These are phyloP conservation scores for Penicillium crustosum DNA, from an alignment of 2,329 filamentous ascomycete species.

Conservation along the genomic window DNA sequence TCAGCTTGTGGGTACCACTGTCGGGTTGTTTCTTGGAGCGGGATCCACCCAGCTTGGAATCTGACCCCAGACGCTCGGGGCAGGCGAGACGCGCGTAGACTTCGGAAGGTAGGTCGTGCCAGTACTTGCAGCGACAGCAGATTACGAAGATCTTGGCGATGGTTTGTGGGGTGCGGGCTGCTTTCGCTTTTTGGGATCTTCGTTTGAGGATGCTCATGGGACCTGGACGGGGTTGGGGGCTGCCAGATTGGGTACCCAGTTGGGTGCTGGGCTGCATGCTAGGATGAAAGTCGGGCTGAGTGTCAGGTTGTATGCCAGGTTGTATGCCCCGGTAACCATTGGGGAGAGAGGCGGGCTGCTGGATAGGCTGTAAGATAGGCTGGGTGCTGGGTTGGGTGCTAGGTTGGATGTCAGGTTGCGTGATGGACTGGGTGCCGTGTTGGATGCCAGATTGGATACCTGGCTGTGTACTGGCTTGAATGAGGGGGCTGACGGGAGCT, in stretches of 20 bases:
- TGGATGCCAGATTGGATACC: not conserved
- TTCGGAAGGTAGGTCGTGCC: constrained; percentile 45
- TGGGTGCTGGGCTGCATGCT: not conserved
- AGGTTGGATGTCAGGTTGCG: no score
- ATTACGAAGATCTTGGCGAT: constrained; percentile 45
- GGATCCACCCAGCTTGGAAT: constrained; percentile 5
- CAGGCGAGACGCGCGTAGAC: constrained; percentile 39
- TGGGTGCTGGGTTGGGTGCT: not conserved
- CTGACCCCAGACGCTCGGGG: constrained; percentile 20
- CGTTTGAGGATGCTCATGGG: constrained; percentile 10
- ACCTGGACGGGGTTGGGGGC: constrained; percentile 6
- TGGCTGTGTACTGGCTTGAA: not conserved
- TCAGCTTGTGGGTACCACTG: not conserved
- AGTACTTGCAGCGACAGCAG: constrained; percentile 45
- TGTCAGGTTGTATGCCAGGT: not conserved
- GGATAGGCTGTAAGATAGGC: no score
- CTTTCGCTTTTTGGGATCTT: constrained; percentile 18
- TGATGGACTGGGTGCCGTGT: not conserved
- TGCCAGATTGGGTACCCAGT: not conserved
- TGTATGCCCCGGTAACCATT: not conserved
- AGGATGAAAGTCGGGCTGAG: not conserved
- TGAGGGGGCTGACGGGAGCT: not conserved
- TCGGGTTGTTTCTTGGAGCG: constrained; percentile 3
- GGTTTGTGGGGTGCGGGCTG: constrained; percentile 19
- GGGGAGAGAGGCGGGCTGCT: not conserved